Conservation (phyloP, 352 stramenopile species). For the Blastocystis sp. region DNA sequence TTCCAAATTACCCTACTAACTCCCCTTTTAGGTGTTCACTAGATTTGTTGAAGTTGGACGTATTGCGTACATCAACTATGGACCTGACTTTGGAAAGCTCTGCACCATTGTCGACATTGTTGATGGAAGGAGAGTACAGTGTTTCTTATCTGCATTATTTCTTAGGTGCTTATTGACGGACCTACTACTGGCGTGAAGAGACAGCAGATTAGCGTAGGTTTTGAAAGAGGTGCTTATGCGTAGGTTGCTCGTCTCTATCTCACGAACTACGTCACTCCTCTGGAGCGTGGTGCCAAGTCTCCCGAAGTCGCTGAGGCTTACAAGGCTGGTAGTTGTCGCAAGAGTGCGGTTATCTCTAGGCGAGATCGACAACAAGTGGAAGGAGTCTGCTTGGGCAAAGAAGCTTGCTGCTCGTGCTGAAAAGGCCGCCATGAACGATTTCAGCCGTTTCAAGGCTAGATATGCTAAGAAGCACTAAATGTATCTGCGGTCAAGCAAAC, state of each 20-base stretch:
- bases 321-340: conserved; percentile 83
- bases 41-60: conserved; percentile 98
- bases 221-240: background rate
- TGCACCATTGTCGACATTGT: conserved; percentile 98
- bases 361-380: conserved; percentile 87
- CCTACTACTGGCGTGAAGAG: conserved; percentile 88
- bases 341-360: conserved; percentile 80
- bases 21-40: conserved; percentile 74
- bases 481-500: background rate
- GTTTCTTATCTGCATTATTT: background rate
- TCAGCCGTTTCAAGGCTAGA: conserved; percentile 99
- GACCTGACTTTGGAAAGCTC: conserved; percentile 90
- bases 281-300: conserved; percentile 36
- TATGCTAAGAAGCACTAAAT: conserved; percentile 88
- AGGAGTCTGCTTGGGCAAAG: conserved; percentile 89
- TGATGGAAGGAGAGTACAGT: conserved; percentile 86
- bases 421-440: conserved; percentile 86
- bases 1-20: background rate
- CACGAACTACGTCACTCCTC: conserved; percentile 47
- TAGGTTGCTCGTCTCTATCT: conserved; percentile 43
- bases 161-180: conserved; percentile 82
- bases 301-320: conserved; percentile 15
- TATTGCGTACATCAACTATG: conserved; percentile 97
- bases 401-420: conserved; percentile 92
- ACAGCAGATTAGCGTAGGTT: conserved; percentile 83